Conservation (phyloP, 148 eudicot genomes). For the Chenopodium album region DNA sequence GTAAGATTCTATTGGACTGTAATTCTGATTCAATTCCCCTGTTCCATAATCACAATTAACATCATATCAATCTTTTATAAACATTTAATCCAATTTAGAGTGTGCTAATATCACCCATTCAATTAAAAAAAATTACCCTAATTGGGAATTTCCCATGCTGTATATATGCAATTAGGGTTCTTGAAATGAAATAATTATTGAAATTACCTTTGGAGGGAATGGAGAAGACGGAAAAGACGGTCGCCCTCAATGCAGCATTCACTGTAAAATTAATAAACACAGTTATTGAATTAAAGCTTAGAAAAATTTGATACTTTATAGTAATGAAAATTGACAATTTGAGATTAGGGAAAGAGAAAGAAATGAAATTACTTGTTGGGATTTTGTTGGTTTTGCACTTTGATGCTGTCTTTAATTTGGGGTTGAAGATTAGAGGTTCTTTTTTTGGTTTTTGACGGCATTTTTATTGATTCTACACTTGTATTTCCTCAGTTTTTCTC, state of each 20-base stretch:
- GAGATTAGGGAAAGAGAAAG: not conserved
- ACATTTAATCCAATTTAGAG: too few relatives aligned
- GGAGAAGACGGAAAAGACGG: constrained; percentile 19
- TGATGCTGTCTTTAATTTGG: not conserved
- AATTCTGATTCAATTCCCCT: constrained; percentile 59
- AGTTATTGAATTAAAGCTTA: too few relatives aligned
- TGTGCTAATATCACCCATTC: too few relatives aligned
- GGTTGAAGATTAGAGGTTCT: constrained; percentile 8
- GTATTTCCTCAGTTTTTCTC: too few relatives aligned
- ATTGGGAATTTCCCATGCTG: too few relatives aligned
- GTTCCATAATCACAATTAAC: constrained; percentile 8
- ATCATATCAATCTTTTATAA: not conserved
- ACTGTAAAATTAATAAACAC: not conserved
- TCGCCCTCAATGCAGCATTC: constrained; percentile 23
- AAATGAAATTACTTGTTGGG: constrained; percentile 3
- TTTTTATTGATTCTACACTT: not conserved
- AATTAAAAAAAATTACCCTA: too few relatives aligned
- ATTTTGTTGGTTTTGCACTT: not conserved
- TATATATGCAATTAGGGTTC: not conserved
- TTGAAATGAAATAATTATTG: not conserved
- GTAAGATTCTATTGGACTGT: constrained; percentile 37
- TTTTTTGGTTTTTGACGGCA: constrained; percentile 19
- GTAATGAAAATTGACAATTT: not conserved
- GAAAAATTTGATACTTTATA: not conserved
- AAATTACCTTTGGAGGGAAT: constrained; percentile 21